phyloP scores from a whole-genome alignment of 768 basidiomycete species.

The Guyanaporus albipodus region DNA sequence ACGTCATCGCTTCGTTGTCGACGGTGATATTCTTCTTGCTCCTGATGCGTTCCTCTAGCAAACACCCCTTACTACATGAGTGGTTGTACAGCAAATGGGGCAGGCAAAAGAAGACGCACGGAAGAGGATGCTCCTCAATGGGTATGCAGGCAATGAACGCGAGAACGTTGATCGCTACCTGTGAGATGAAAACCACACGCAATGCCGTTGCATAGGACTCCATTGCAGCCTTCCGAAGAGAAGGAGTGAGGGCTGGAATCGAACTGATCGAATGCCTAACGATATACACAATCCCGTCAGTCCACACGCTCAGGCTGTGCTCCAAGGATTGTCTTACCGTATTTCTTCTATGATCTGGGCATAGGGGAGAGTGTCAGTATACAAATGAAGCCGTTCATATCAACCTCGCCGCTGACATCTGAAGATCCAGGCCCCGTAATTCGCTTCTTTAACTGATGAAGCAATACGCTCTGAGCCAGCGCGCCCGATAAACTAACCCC shows the following conservation, averaged over 20 bases:
- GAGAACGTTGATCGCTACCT: constrained; percentile 62
- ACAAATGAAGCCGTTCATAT: constrained; percentile 22
- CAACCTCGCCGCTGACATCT: constrained; percentile 49
- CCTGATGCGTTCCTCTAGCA: constrained; percentile 56
- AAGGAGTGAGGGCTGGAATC: constrained; percentile 61
- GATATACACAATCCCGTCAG: constrained; percentile 10
- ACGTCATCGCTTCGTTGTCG: constrained; percentile 31
- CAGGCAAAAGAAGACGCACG: constrained; percentile 28
- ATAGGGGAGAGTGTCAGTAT: constrained; percentile 20
- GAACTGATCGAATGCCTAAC: constrained; percentile 65
- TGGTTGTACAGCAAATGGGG: constrained; percentile 15
- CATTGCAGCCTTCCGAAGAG: constrained; percentile 56
- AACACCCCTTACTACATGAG: constrained; percentile 8
- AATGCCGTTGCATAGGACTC: constrained; percentile 78
- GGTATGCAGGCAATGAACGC: constrained; percentile 67
- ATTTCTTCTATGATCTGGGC: constrained; percentile 69
- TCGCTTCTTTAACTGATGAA: constrained; percentile 60
- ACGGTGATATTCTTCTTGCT: constrained; percentile 56
- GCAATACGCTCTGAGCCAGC: constrained; percentile 75
- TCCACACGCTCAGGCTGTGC: constrained; percentile 14
- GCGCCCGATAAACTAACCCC: constrained; percentile 89
- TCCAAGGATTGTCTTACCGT: constrained; percentile 38
- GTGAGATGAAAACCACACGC: constrained; percentile 79
- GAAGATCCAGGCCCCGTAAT: constrained; percentile 75
- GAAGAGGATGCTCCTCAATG: constrained; percentile 69